Base-by-base conservation (phyloP, 1,284 basidiomycete genomes). In the Chondrostereum purpureum region DNA sequence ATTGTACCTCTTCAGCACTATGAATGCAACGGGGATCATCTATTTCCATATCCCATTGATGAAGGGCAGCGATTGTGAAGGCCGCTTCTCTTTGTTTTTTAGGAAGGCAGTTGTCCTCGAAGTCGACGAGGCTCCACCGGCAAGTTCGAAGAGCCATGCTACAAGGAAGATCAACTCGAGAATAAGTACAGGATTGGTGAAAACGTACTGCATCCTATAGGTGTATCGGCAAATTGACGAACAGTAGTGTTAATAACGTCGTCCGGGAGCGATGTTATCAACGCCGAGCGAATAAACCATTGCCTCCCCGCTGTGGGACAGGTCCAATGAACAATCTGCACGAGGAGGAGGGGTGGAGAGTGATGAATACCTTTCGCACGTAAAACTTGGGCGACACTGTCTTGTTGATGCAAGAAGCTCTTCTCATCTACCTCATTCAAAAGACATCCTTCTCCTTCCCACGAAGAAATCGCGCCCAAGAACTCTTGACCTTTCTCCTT, bases 121-220 rank as follows among this genome's bases (percentile, higher is more conserved):
- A 79, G 56, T 93, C 88, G 1, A 64, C 27, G 92, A 75, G 0
- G 87, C 89, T 10, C 90, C 90, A 1, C 88, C 91, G 3, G 88
- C 84, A 34, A 92, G 74, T 61, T 95, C 92, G 61, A 89, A 94
- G 10, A 89, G 69, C 92, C 92, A 92, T 17, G 90, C 90, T 90
- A 57, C 13, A 41, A 20, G 46, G 24, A 45, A 42, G 24, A 44
- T 41, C n/a, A 41, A 39, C 45, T 21, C 50, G 20, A 5, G 47
- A 24, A 40, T 39, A 14, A 11, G 45, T 23, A 31, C 42, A 20
- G 50, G 31, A n/a, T n/a, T n/a, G n/a, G n/a, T n/a, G n/a, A n/a
- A 23, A 8, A 79, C 88, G 53, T 58, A 92, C 88, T 92, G 67
- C 89, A 92, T 14, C 90, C 89, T 53, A 90, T 78, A 1, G 89